phyloP scores from a whole-genome alignment of 2,329 filamentous ascomycete species.

The Colletotrichum endophyticum region DNA sequence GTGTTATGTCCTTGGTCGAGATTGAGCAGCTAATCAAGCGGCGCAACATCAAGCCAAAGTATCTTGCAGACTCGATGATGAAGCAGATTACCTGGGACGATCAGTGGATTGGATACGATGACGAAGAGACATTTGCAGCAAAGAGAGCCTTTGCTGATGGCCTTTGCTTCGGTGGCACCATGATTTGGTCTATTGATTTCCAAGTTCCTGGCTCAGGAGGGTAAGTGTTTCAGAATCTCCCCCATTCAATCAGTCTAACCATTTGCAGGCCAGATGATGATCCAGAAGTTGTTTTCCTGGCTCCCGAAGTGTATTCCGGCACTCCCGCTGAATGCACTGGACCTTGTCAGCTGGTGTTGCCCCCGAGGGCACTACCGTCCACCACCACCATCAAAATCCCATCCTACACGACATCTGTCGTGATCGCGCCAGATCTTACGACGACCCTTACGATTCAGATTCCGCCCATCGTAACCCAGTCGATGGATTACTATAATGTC shows the following conservation, averaged over 20 bases:
- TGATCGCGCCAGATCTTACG: neutral
- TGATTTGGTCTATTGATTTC: constrained; percentile 35
- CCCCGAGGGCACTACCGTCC: neutral
- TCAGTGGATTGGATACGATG: constrained; percentile 31
- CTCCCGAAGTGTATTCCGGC: neutral
- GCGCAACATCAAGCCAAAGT: constrained; percentile 77
- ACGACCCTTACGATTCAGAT: neutral
- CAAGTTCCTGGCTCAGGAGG: neutral
- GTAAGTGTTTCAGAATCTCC: neutral
- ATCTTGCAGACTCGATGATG: constrained; percentile 47
- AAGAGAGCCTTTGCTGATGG: constrained; percentile 31
- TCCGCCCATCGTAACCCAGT: neutral
- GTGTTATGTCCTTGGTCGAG: constrained; percentile 35
- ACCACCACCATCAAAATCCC: neutral
- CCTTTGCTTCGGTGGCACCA: constrained; percentile 34
- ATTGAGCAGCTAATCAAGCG: constrained; percentile 82
- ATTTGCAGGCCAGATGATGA: neutral
- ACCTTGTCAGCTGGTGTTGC: neutral
- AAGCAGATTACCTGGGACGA: constrained; percentile 30
- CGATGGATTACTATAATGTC: neutral
- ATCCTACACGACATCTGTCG: neutral
- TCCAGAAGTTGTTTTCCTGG: neutral
- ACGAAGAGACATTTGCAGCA: constrained; percentile 23
- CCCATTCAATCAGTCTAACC: neutral
- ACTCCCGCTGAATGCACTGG: neutral